These are phyloP conservation scores for Penicillium sp. DNA, from an alignment of 2,329 filamentous ascomycete species.

Conservation along the genomic window DNA sequence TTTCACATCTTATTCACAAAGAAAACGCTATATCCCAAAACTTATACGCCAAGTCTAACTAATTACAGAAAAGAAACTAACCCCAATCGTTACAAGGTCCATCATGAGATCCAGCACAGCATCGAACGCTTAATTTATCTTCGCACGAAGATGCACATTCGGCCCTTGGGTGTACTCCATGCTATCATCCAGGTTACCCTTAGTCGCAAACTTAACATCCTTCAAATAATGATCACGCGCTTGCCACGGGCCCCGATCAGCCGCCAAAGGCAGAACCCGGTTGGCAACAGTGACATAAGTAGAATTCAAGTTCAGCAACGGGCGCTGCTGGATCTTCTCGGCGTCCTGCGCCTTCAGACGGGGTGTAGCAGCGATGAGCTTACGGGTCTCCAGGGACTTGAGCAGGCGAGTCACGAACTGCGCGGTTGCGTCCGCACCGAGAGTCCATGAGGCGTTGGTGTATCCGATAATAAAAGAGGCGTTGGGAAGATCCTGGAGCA, in stretches of 20 bases:
- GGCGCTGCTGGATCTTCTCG: slow-evolving; percentile 26
- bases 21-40: background rate
- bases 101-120: background rate
- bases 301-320: slow-evolving; percentile 40
- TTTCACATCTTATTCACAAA: background rate
- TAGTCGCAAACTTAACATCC: slow-evolving; percentile 41
- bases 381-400: slow-evolving; percentile 30
- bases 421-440: slow-evolving; percentile 47
- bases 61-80: background rate
- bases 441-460: slow-evolving; percentile 47
- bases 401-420: slow-evolving; percentile 41
- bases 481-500: slow-evolving; percentile 49
- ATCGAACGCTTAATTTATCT: slow-evolving; percentile 6
- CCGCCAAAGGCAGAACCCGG: slow-evolving; percentile 38
- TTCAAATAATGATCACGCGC: slow-evolving; percentile 40
- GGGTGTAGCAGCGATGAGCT: slow-evolving; percentile 30
- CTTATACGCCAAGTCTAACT: background rate
- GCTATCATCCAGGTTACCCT: slow-evolving; percentile 35
- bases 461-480: slow-evolving; percentile 45
- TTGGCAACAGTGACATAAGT: slow-evolving; percentile 42
- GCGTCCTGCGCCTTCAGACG: slow-evolving; percentile 20
- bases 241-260: slow-evolving; percentile 42
- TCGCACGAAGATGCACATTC: slow-evolving; percentile 14
- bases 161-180: slow-evolving; percentile 31
- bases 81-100: background rate